Evolutionary conservation across 2,329 filamentous ascomycete genomes (phyloP), one percentile per base, ranked within the genome.

Genomic region (Ophiocordyceps robertsii): DNA sequence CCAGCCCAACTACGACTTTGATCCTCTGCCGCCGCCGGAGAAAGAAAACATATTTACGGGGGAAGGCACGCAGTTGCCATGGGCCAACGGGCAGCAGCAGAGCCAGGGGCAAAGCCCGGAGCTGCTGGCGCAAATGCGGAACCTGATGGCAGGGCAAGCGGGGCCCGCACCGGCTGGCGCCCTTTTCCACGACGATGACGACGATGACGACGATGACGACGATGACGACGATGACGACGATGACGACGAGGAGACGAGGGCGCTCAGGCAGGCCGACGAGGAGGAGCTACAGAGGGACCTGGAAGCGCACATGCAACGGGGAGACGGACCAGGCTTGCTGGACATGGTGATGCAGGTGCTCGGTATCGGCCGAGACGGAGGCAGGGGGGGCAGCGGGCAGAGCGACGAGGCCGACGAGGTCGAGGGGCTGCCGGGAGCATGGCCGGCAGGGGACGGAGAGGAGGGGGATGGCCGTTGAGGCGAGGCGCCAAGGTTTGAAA

Each of bases 1-100:
- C 30, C 68, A 78, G 38, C 79, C 80, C 3, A 88, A 77, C 51
- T 78, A 83, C 47, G 77, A 85, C 16, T 92, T 86, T 19, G 89
- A 95, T 55, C 87, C 87, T 2, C 65, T 95, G 13, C 86, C 88
- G 17, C 89, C 88, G 2, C 60, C 71, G 0, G 63, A 75, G 32
- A 61, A 64, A 14, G 62, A 70, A 9, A 77, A 78, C 47, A 57
- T 71, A 10, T 75, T 76, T 47, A 68, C 66, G 0, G 56, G 63
- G 45, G 52, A 61, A 10, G 59, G 59, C 27, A 66, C 69, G 44
- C 53, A 51, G 41, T 52, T 64, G 33, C 70, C 69, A 0, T 75
- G 69, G 69, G 36, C 51, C 7, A 49, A 56, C 11, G 45, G 44
- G 16, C 49, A 47, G 17, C 47, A 53, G n/a, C 44, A 47, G 39